These are phyloP conservation scores for Isatis lusitanica DNA, from an alignment of 441 rosid genomes.

Conservation along the genomic window DNA sequence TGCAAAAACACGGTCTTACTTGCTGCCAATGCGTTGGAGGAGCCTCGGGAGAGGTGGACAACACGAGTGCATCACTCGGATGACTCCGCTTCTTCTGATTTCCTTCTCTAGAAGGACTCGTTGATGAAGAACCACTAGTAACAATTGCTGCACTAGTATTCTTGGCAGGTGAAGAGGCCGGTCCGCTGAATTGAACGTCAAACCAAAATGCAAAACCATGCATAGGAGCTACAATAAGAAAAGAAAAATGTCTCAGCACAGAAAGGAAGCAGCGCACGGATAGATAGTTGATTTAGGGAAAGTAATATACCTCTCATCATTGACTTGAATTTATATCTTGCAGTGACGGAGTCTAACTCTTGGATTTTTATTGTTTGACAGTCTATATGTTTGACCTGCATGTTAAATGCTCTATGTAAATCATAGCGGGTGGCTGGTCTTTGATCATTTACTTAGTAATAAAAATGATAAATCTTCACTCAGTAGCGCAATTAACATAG, in stretches of 20 bases:
- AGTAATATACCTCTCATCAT: slow-evolving; percentile 87
- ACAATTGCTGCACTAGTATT: slow-evolving; percentile 32
- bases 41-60: slow-evolving; percentile 94
- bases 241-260: slow-evolving; percentile 17
- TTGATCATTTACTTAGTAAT: slow-evolving; percentile 4
- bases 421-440: background rate
- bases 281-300: background rate
- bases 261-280: background rate
- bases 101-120: slow-evolving; percentile 48
- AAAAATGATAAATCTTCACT: background rate
- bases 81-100: slow-evolving; percentile 67
- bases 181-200: slow-evolving; percentile 79
- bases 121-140: slow-evolving; percentile 40
- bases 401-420: slow-evolving; percentile 18
- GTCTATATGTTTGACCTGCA: slow-evolving; percentile 88
- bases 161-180: slow-evolving; percentile 48
- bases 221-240: slow-evolving; percentile 67
- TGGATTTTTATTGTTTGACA: slow-evolving; percentile 71
- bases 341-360: slow-evolving; percentile 81
- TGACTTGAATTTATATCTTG: slow-evolving; percentile 77
- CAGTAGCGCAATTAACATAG: slow-evolving; percentile 1
- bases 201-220: slow-evolving; percentile 99
- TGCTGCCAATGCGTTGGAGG: slow-evolving; percentile 99
- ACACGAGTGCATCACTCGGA: slow-evolving; percentile 68
- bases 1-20: slow-evolving; percentile 45